Percentiles rank a stretch among this genome's conserved stretches.
These are phyloP conservation scores for Thermochaetoides thermophila DNA, from an alignment of 495 filamentous ascomycete species.

Conservation along the genomic window DNA sequence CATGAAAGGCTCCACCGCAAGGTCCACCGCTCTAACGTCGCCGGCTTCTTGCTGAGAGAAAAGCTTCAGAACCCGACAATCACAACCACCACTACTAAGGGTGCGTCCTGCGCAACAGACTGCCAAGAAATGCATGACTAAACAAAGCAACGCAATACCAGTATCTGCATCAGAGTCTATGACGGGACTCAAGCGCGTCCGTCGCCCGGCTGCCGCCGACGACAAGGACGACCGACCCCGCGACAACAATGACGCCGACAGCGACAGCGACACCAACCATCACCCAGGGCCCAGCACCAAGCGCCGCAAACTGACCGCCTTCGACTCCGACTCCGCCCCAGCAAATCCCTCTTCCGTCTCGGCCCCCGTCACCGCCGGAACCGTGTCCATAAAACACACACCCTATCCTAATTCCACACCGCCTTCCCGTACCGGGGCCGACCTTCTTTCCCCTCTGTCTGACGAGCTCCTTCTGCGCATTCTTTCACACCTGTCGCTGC, in stretches of 20 bases:
- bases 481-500: constrained; percentile 57
- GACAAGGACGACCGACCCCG: background rate
- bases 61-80: too few species aligned
- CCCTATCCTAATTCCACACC: background rate
- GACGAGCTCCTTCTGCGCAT: constrained; percentile 82
- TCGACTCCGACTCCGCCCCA: background rate
- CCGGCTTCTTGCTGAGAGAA: too few species aligned
- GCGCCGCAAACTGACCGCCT: background rate
- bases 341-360: background rate
- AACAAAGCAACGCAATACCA: too few species aligned
- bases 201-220: background rate
- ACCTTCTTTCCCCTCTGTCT: constrained; percentile 47
- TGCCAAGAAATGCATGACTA: too few species aligned
- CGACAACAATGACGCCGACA: background rate
- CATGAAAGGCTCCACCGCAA: too few species aligned
- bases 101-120: too few species aligned
- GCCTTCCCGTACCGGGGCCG: constrained; percentile 5
- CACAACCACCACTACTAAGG: too few species aligned
- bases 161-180: background rate
- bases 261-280: background rate
- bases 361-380: background rate
- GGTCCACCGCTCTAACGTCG: too few species aligned
- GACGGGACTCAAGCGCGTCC: background rate
- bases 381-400: background rate
- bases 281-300: too few species aligned